phyloP scores from a whole-genome alignment of 768 basidiomycete genomes.

The Pulveroboletus frians region DNA sequence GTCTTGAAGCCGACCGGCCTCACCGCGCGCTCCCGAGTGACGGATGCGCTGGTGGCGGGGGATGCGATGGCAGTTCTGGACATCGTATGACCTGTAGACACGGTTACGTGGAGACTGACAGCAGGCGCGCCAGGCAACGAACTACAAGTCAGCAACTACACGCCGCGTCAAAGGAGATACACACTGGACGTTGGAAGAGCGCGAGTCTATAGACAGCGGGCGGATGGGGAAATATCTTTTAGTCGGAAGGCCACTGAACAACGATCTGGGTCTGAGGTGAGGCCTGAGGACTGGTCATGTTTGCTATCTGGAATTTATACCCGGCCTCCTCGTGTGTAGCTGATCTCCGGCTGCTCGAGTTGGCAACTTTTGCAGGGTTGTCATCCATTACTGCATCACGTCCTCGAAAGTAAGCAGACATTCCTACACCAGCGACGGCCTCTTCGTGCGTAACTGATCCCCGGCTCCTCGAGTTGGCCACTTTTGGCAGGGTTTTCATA shows the following conservation, averaged over 20 bases:
- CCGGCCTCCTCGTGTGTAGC: background rate
- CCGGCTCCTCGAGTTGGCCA: background rate
- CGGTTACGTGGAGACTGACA: background rate
- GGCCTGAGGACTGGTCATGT: background rate
- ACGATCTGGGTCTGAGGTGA: background rate
- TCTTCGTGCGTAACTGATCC: background rate
- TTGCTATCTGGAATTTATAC: conserved; percentile 14
- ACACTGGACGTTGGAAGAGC: conserved; percentile 1
- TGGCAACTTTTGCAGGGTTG: background rate
- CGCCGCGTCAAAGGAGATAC: background rate
- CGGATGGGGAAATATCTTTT: background rate
- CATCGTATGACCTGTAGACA: background rate
- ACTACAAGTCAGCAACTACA: conserved; percentile 1
- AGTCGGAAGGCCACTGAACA: background rate
- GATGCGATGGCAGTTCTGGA: conserved; percentile 1
- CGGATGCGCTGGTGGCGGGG: background rate
- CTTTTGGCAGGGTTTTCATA: background rate
- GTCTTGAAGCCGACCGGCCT: conserved; percentile 21
- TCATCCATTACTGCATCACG: background rate
- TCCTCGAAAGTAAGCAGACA: background rate
- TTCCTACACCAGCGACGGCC: too few species aligned
- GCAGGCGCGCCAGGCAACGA: background rate
- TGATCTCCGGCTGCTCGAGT: background rate
- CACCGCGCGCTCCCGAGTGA: background rate
- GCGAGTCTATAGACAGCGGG: background rate